These are phyloP conservation scores for Cladophialophora carrionii DNA, from an alignment of 2,329 filamentous ascomycete species.

Conservation along the genomic window DNA sequence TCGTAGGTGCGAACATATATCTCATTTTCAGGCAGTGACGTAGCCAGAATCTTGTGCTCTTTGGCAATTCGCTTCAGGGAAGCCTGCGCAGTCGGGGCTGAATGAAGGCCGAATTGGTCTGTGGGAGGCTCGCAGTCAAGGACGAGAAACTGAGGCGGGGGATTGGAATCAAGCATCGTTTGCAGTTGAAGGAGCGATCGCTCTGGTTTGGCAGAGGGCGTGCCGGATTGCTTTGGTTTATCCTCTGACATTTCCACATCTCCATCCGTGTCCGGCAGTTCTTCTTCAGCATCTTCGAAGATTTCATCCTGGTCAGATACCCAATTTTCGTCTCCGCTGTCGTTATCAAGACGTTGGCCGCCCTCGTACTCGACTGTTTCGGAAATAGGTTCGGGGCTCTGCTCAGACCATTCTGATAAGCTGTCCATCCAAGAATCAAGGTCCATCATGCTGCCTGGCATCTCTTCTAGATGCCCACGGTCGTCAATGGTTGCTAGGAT, in stretches of 20 bases:
- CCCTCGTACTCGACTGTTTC: slow-evolving; percentile 51
- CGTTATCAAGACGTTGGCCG: slow-evolving; percentile 48
- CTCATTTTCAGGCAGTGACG: slow-evolving; percentile 55
- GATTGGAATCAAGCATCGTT: slow-evolving; percentile 16
- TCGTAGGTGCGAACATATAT: slow-evolving; percentile 65
- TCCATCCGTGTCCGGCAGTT: slow-evolving; percentile 20
- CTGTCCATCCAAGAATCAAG: slow-evolving; percentile 42
- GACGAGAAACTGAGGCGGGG: slow-evolving; percentile 44
- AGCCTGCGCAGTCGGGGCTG: slow-evolving; percentile 40
- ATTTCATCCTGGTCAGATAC: slow-evolving; percentile 47
- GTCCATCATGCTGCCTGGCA: slow-evolving; percentile 44
- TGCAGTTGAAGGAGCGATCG: slow-evolving; percentile 13
- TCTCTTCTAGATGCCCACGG: slow-evolving; percentile 40
- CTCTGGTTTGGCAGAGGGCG: not conserved
- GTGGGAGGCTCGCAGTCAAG: slow-evolving; percentile 50
- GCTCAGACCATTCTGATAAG: slow-evolving; percentile 34
- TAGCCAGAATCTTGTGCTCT: slow-evolving; percentile 62
- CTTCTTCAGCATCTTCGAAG: slow-evolving; percentile 31
- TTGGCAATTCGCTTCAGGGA: slow-evolving; percentile 57
- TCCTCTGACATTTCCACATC: slow-evolving; percentile 28
- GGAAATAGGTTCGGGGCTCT: slow-evolving; percentile 35
- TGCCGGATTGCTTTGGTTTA: not conserved
- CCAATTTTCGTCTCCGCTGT: slow-evolving; percentile 49
- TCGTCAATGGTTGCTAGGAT: slow-evolving; percentile 52
- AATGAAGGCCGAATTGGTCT: slow-evolving; percentile 46